Percentiles rank a stretch among this genome's conserved stretches.
Conservation (phyloP, 345 rosid genomes). For the Reutealis trisperma region DNA sequence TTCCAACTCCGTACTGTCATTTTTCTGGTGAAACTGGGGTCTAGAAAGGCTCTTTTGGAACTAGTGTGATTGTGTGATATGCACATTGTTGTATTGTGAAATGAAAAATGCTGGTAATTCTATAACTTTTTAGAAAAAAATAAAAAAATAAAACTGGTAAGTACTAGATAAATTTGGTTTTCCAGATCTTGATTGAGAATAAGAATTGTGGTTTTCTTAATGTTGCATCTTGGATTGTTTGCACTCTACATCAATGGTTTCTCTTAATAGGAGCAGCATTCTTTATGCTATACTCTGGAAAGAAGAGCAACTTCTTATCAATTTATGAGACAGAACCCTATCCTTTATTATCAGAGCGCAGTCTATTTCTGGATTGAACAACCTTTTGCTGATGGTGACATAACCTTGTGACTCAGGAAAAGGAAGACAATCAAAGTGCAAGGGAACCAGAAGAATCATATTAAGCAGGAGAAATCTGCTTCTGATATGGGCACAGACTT, state of each 20-base stretch:
- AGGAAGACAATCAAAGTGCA: constrained; percentile 30
- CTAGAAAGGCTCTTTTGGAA: not conserved
- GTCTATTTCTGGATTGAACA: not conserved
- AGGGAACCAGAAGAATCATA: constrained; percentile 23
- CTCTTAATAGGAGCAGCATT: not conserved
- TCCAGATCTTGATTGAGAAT: not conserved
- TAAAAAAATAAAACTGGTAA: too few relatives aligned
- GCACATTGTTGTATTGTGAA: not conserved
- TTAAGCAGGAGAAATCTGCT: constrained; percentile 14
- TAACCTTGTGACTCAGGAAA: constrained; percentile 40
- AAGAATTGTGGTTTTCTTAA: not conserved
- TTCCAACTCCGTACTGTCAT: not conserved
- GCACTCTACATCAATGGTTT: not conserved
- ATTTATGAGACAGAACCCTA: not conserved
- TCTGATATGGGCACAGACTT: constrained; percentile 19
- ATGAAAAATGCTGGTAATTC: not conserved
- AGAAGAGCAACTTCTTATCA: not conserved
- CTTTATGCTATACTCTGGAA: not conserved
- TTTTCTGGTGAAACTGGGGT: not conserved
- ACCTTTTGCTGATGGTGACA: constrained; percentile 12
- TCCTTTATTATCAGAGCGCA: not conserved
- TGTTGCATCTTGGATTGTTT: not conserved
- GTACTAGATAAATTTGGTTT: too few relatives aligned
- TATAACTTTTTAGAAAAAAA: not conserved
- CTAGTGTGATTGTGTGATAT: not conserved